Conservation (phyloP, 192 early-diverging fungal genomes). For the Oehlia diaphana region DNA sequence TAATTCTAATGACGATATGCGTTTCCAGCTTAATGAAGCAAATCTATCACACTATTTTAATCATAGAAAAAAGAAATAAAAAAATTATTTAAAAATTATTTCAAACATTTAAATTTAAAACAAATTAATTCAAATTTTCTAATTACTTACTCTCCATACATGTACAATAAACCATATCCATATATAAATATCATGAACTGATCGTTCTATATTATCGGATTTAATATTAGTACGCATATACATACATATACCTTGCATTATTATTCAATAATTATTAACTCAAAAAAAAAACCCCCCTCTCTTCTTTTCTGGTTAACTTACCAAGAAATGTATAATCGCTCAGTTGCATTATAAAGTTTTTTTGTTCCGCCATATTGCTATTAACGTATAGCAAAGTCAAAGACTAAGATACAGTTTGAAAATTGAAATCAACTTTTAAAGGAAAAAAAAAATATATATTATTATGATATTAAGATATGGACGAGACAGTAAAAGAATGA, state of each 20-base stretch:
- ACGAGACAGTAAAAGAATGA: too few relatives aligned
- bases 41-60: slow-evolving; percentile 17
- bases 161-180: slow-evolving; percentile 24
- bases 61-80: not conserved
- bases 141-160: slow-evolving; percentile 5
- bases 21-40: not conserved
- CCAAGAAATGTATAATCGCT: not conserved
- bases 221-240: not conserved
- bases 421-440: too few relatives aligned
- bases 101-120: not conserved
- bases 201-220: not conserved
- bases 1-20: slow-evolving; percentile 2
- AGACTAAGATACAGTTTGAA: too few relatives aligned
- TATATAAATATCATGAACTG: slow-evolving; percentile 21
- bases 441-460: too few relatives aligned
- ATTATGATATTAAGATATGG: too few relatives aligned
- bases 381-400: not conserved
- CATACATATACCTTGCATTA: not conserved
- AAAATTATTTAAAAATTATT: not conserved
- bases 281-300: too few relatives aligned
- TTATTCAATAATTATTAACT: too few relatives aligned
- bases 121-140: not conserved
- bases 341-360: not conserved
- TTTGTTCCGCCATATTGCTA: not conserved
- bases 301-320: not conserved